Evolutionary conservation across 169 alveolate genomes (phyloP), one percentile per base, ranked within the genome.

Genomic region (Perkinsus olseni): DNA sequence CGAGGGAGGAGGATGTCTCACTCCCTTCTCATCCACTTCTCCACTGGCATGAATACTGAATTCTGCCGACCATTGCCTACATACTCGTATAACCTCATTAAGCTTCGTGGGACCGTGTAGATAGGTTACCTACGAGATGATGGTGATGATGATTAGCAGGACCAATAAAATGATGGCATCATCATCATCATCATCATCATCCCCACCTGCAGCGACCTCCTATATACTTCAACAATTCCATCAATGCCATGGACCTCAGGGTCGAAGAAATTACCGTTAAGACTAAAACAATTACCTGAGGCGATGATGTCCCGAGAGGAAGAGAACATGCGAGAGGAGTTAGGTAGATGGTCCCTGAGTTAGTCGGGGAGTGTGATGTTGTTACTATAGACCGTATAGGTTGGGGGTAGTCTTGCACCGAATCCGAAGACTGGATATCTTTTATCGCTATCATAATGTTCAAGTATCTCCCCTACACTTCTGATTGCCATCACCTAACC

Each of bases 361-460:
- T n/a, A n/a, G n/a, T n/a, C n/a, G n/a, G n/a, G n/a, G n/a, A n/a
- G n/a, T n/a, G n/a, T n/a, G n/a, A n/a, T 62, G 36, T 62, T 24
- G 36, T 62, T 24, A 62, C 82, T 62, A 62, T 8, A 62, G 0
- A 62, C 8, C 0, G 93, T 91, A 31, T 91, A 91, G 38, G 74
- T 51, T 28, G 93, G 93, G 0, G 93, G 93, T 91, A 91, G 48
- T 91, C 38, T 91, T 0, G 93, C 98, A 3, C 98, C 98, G 92
- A 95, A 97, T 0, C 98, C 98, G 94, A 74, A 96, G 51, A 95
- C 94, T 38, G 98, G 98, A 31, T 96, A 94, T 91, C 91, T 38
- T 92, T 96, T 96, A 94, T 97, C 98, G 94, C 92, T 93, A 95
- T 97, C 97, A 93, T 96, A 97, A 92, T 94, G 94, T 74, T 95